A percentile compares a stretch with the other conserved stretches of the same genome.
phyloP scores from a whole-genome alignment of 495 filamentous ascomycete genomes.

The Pseudevernia furfuracea region DNA sequence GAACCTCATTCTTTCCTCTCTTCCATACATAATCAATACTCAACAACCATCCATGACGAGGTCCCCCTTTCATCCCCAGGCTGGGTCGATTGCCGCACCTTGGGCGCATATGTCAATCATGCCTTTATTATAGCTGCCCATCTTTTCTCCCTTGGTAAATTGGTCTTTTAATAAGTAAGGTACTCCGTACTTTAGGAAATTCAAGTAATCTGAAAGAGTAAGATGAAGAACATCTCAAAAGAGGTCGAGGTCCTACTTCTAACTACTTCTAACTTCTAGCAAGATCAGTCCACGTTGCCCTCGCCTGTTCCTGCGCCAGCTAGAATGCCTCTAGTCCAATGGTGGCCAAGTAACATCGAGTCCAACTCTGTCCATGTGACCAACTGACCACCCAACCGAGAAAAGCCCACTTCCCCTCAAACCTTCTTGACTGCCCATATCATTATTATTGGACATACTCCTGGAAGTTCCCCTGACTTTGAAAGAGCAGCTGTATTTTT shows the following conservation, averaged over 20 bases:
- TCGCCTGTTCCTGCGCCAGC: conserved; percentile 10
- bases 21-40: neutral
- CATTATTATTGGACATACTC: neutral
- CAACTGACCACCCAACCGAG: neutral
- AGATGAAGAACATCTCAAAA: too few relatives aligned
- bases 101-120: neutral
- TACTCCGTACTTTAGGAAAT: too few relatives aligned
- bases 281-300: conserved; percentile 5
- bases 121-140: neutral
- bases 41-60: neutral
- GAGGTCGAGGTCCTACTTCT: neutral
- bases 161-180: too few relatives aligned
- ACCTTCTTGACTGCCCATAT: conserved; percentile 1
- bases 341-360: conserved; percentile 5
- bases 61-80: too few relatives aligned
- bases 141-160: neutral
- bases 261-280: too few relatives aligned
- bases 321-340: conserved; percentile 7
- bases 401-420: conserved; percentile 5
- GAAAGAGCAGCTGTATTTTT: too few relatives aligned
- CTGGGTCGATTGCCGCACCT: conserved; percentile 2
- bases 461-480: neutral
- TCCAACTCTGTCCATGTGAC: conserved; percentile 7
- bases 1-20: neutral
- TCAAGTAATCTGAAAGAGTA: too few relatives aligned